A percentile compares a stretch with the other conserved stretches of the same genome.
phyloP scores from a whole-genome alignment of 2,329 filamentous ascomycete genomes.

The Clarireedia homoeocarpa region DNA sequence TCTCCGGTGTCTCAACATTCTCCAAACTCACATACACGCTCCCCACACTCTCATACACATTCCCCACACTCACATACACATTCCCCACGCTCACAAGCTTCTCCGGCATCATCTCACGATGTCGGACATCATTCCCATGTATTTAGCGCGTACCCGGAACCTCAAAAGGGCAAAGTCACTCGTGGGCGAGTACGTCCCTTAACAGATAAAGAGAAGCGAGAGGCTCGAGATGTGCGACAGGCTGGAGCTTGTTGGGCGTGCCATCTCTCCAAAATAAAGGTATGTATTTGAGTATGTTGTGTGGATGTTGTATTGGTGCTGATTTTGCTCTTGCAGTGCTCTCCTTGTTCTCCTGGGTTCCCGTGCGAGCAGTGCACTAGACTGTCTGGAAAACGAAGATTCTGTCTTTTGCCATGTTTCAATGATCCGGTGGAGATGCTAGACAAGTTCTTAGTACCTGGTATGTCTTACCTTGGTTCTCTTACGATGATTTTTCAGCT shows the following conservation, averaged over 20 bases:
- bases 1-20: constrained; percentile 16
- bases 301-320: not conserved
- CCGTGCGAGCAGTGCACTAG: constrained; percentile 27
- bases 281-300: not conserved
- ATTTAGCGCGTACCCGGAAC: constrained; percentile 18
- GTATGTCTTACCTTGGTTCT: constrained; percentile 11
- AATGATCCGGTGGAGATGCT: constrained; percentile 28
- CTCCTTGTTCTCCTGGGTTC: constrained; percentile 26
- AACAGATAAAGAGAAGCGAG: constrained; percentile 25
- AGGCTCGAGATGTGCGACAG: constrained; percentile 26
- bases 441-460: constrained; percentile 23
- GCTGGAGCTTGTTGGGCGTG: constrained; percentile 29
- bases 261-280: constrained; percentile 29
- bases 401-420: constrained; percentile 27
- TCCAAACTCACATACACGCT: constrained; percentile 10
- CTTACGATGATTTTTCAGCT: not conserved
- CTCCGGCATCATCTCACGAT: constrained; percentile 12
- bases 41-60: constrained; percentile 10
- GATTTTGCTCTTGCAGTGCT: constrained; percentile 17
- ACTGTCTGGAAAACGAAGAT: constrained; percentile 25
- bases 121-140: constrained; percentile 20
- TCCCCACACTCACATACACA: constrained; percentile 15
- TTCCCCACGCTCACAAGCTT: constrained; percentile 10
- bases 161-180: constrained; percentile 18
- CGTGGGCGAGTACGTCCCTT: constrained; percentile 23